These are phyloP conservation scores for Candida fluviatilis DNA, from an alignment of 805 yeast species.

Conservation along the genomic window DNA sequence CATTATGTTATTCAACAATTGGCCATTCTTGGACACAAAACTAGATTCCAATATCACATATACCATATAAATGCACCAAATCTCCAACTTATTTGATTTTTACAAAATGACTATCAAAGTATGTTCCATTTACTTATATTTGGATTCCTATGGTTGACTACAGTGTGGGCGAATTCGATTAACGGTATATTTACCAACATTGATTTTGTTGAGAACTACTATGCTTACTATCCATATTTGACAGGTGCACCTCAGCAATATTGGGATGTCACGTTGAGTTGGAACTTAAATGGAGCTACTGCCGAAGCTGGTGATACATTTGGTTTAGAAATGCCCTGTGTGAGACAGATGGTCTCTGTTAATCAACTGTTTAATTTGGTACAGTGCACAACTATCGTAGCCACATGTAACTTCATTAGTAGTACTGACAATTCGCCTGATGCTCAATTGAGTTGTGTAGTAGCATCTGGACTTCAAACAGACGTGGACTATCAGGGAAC, in stretches of 20 bases:
- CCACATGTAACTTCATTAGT: constrained; percentile 17
- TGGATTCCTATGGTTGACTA: not conserved
- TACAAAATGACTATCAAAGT: not conserved
- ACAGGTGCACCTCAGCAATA: constrained; percentile 3
- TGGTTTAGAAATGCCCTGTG: constrained; percentile 22
- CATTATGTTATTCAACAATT: no score
- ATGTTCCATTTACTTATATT: not conserved
- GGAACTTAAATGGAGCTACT: constrained; percentile 15
- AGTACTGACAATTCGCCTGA: constrained; percentile 14
- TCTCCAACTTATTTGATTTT: no score
- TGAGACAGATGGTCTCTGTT: constrained; percentile 16
- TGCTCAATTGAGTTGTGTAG: constrained; percentile 17
- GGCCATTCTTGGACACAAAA: no score
- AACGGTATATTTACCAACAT: constrained; percentile 7
- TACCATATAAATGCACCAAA: no score
- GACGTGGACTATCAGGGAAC: constrained; percentile 14
- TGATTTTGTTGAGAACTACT: constrained; percentile 4
- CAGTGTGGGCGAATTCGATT: not conserved
- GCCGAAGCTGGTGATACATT: constrained; percentile 25
- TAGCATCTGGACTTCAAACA: constrained; percentile 8
- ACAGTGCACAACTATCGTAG: constrained; percentile 13
- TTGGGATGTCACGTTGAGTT: constrained; percentile 18
- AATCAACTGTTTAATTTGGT: constrained; percentile 9
- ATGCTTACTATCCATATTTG: constrained; percentile 1
- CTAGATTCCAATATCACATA: no score